Base-by-base conservation (phyloP, 2,329 filamentous ascomycete species). In the Pyricularia sp. region DNA sequence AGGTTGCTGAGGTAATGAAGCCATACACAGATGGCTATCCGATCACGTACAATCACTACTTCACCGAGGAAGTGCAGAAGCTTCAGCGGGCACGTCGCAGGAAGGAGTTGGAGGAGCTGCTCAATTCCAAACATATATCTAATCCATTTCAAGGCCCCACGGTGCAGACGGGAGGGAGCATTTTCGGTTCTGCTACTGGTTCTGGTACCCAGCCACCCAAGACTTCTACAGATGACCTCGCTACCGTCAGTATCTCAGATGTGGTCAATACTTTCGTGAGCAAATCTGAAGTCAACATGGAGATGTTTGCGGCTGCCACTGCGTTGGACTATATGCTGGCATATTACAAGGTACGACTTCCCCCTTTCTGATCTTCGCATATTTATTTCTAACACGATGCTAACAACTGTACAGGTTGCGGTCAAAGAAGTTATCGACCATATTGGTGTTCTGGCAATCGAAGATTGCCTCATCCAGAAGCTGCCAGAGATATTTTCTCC, bases 251-350 rank as follows among this genome's bases (percentile, higher is more conserved):
- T 68, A 9, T 42, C 36, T 42, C 36, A 3, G 36, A 42, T 14
- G 36, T 42, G 36, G 36, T 42, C 36, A 42, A 20, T 42, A 42
- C 12, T 7, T 42, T 42, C 36, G 17, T 42, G 36, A 7, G 12
- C 36, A 42, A 42, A 42, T 42, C 36, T 6, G 76, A 79, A 70
- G 70, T 70, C 3, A 74, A 81, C 68, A 79, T 80, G 77, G 75
- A 78, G 42, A 69, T 67, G 0, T 78, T 75, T 69, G 79, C 79
- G 5, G 78, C 77, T 23, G 78, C 75, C 0, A 75, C 79, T 66
- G 78, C 78, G 14, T 69, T 79, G 10, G 77, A 81, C 69, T 77
- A 75, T 64, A 81, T 82, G 77, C 71, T 80, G 66, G 79, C 81
- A 0, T 83, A 82, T 71, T 83, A 83, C 74, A 79, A 81, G 76